phyloP scores from a whole-genome alignment of 202 grass and related monocot genomes.

The Digitaria exilis region DNA sequence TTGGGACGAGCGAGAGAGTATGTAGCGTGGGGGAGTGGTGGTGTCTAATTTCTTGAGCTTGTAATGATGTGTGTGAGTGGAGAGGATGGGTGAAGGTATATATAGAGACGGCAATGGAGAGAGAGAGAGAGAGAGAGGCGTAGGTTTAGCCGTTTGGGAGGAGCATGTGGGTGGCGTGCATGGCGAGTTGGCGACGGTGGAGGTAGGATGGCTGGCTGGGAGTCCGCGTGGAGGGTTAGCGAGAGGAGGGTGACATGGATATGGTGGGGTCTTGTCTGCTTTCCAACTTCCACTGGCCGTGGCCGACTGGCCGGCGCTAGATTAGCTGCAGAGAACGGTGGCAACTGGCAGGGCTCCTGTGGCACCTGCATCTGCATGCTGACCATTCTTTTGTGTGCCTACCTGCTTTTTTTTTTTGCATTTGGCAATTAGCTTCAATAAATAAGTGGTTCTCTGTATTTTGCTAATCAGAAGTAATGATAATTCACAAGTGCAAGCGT shows the following conservation, averaged over 20 bases:
- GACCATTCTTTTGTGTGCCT: no score
- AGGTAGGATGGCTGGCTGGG: not conserved
- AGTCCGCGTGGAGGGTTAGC: not conserved
- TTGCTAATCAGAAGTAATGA: no score
- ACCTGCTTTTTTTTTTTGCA: no score
- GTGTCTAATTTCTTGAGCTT: not conserved
- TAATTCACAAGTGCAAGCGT: no score
- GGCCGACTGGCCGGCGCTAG: no score
- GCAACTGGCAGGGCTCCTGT: not conserved
- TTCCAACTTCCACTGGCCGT: not conserved
- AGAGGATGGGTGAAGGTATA: not conserved
- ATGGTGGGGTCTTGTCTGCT: not conserved
- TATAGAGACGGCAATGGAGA: not conserved
- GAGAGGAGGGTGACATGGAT: not conserved
- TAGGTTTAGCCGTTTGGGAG: no score
- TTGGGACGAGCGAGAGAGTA: no score
- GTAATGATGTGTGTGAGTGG: not conserved
- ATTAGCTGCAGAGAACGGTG: not conserved
- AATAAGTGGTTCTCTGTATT: no score
- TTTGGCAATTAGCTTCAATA: no score
- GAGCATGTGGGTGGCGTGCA: not conserved
- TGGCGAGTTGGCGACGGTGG: not conserved
- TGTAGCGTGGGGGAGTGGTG: not conserved
- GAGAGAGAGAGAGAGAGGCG: not conserved
- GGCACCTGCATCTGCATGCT: no score